Evolutionary conservation across 2,329 filamentous ascomycete species (phyloP).

Genomic region (Penicillium sp.): DNA sequence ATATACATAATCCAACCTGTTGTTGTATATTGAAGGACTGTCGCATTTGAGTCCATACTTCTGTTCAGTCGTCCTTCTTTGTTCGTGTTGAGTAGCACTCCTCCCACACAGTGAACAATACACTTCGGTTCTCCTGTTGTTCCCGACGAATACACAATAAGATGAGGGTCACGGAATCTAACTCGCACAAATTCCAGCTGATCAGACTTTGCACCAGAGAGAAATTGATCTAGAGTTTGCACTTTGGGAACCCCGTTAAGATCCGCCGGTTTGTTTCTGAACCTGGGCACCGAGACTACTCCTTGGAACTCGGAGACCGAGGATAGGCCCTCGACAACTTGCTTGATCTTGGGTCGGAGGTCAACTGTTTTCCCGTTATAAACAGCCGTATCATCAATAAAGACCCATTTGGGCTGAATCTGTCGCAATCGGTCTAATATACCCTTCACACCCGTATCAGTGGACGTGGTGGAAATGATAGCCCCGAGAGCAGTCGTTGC

Average conservation of each 20-base stretch:
- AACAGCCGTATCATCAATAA: constrained; percentile 78
- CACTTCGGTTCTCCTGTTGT: constrained; percentile 85
- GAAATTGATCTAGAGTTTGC: constrained; percentile 10
- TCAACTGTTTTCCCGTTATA: constrained; percentile 80
- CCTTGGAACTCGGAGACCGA: constrained; percentile 64
- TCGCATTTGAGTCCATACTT: constrained; percentile 46
- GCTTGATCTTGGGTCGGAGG: constrained; percentile 71
- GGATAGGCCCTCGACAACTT: constrained; percentile 67
- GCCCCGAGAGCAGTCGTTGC: constrained; percentile 72
- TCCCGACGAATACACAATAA: constrained; percentile 77
- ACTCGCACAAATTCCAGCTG: constrained; percentile 62
- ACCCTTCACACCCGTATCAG: constrained; percentile 81
- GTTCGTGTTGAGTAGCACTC: constrained; percentile 42
- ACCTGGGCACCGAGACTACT: constrained; percentile 20
- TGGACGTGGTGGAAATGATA: constrained; percentile 75
- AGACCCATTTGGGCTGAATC: constrained; percentile 76
- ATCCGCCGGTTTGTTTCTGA: constrained; percentile 15
- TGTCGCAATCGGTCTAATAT: constrained; percentile 75
- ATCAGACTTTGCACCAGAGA: constrained; percentile 27
- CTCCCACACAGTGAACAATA: constrained; percentile 71
- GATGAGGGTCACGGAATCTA: constrained; percentile 73
- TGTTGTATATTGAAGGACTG: constrained; percentile 65
- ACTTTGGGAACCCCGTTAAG: constrained; percentile 12
- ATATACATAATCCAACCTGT: constrained; percentile 93
- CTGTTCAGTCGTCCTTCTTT: constrained; percentile 66